Base-by-base conservation (phyloP, 148 eudicot genomes). In the Fallopia convolvulus region DNA sequence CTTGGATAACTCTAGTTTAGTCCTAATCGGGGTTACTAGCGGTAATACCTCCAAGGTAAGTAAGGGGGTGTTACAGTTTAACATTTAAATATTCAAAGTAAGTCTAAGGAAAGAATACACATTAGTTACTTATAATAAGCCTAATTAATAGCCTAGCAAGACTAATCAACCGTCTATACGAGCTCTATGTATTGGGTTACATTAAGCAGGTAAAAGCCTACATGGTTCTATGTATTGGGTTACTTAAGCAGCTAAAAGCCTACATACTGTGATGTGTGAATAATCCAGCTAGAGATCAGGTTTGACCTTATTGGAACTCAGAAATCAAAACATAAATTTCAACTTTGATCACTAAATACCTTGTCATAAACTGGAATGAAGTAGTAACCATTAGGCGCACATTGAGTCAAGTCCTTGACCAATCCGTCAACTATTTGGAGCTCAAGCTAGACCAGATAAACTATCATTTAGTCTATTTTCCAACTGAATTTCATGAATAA, bases 331-430 rank as follows among this genome's bases (percentile, higher is more conserved):
- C 21, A 33, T 23, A 21, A 61, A 7, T 30, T 61, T 26, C 70
- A 61, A 55, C 5, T 44, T 71, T 20, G 48, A 39, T 73, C 49
- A 46, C 56, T 20, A 76, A 21, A 44, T 82, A 95, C 99, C 99
- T 96, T 96, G 85, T 96, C 99, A 77, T 96, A 96, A 80, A 96
- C 98, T 7, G 99, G 99, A 77, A 96, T 91, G 82, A 93, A 96
- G 88, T 96, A 96, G 86, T 96, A 96, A 75, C 99, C 99, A 78
- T 96, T 96, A 55, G 99, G 99, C 79, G 99, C 99, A 87, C 99
- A 96, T 53, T 93, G 99, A 33, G 98, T 93, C 81, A 93, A 89
- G 77, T 93, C 99, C 87, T 96, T 96, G 85, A 96, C 93, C 87
- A 93, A 82, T 74, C 98, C 99, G 81, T 96, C 99, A 84, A 87